Base-by-base conservation (phyloP, 148 eudicot species). In the Cornus kousa region DNA sequence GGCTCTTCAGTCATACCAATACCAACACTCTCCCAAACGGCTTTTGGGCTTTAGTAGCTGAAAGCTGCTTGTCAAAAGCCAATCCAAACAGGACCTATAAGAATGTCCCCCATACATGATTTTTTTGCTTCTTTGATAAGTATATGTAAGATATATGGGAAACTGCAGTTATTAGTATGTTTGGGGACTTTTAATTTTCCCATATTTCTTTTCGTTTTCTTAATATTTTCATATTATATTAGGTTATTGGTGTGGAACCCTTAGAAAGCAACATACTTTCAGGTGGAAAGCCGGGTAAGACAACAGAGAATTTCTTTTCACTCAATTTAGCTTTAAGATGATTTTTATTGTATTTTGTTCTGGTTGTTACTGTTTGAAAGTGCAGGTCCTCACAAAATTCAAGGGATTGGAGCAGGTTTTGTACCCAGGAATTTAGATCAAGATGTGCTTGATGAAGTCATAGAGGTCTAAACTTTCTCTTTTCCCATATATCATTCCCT, bases 401-500 rank as follows among this genome's bases (percentile, higher is more conserved):
- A 97, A 94, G 99, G 99, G 72, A 87, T 97, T 82, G 99, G 99
- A 85, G 98, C 99, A 83, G 98, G 98, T 86, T 97, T 97, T 88
- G 89, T 96, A 60, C 99, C 98, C 67, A 82, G 87, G 76, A 96
- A 97, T 74, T 89, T 94, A 80, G 92, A 97, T 80, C 86, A 83
- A 85, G 83, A 83, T 68, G 65, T 96, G 79, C 78, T 96, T 75
- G 99, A 96, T 81, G 99, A 96, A 96, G 95, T 96, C 71, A 89
- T 96, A 78, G 66, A 62, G 66, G 66, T 62, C 23, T 20, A 62
- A n/a, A 7, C 48, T 87, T 96, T 62, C 66, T 62, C 9, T 17
- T 62, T 62, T 62, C 20, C 8, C 23, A 62, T 62, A 62, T 62
- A 24, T 17, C 6, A 5, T 62, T 5, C 23, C 66, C 24, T 62